Base-by-base conservation (phyloP, 2,329 filamentous ascomycete species). In the Fusarium siculi region DNA sequence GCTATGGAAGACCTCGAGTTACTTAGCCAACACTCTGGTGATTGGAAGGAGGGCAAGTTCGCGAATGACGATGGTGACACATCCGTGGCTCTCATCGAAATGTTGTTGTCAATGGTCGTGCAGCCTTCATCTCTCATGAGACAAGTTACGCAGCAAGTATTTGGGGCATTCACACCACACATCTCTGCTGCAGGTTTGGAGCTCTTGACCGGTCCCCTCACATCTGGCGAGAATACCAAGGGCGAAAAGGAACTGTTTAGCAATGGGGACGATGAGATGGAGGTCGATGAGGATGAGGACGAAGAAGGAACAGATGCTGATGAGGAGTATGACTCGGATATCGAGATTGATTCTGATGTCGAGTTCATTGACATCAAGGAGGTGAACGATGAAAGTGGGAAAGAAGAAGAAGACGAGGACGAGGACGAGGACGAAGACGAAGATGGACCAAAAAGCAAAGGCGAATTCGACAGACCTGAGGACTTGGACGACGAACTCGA, bases 201-300 rank as follows among this genome's bases (percentile, higher is more conserved):
- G 65, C 84, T 89, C 23, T 82, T 90, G 42, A 86, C 85, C 1
- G 89, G 93, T 71, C 91, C 97, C 6, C 85, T 99, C 19, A 87
- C 90, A 58, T 92, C 93, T 2, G 92, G 93, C 64, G 96, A 98
- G 81, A 97, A 89, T 77, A 85, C 93, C 40, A 91, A 92, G 75
- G 96, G 96, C 0, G 94, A 97, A 76, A 91, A 94, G 78, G 92
- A 95, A 72, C 87, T 99, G 23, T 99, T 98, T 82, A 90, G 91
- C 73, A 88, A 90, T 23, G 89, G 90, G 15, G 90, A 91, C 9
- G 90, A 89, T 57, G 87, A 88, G 37, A 88, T 89, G 72, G 85
- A 87, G 16, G 82, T 87, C 65, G 87, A 86, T 10, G 81, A 79
- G 8, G 49, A 86, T 12, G 81, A 79, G 7, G 80, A 77, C 9